Evolutionary conservation across 1,284 basidiomycete genomes (phyloP).

Genomic region (Cryptococcus amylolentus): DNA sequence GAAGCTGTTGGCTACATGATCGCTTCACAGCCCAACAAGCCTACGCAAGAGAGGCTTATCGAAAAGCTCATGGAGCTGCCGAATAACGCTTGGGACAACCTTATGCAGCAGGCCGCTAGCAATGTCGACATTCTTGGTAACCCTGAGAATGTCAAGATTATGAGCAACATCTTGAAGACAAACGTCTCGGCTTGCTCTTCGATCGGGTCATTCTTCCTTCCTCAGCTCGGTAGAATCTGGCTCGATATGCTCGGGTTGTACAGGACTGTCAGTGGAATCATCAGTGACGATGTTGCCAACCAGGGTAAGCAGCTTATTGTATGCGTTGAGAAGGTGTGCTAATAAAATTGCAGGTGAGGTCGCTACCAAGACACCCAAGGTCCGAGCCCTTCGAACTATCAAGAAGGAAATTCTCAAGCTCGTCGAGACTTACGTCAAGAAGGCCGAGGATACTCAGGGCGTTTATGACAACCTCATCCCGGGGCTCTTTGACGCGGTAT

Average conservation of each 20-base stretch:
- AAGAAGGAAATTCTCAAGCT: constrained; percentile 98
- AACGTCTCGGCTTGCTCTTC: constrained; percentile 98
- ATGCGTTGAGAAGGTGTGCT: not conserved
- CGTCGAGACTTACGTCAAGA: constrained; percentile 96
- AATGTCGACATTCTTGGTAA: constrained; percentile 90
- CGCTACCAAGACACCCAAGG: constrained; percentile 96
- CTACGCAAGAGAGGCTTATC: constrained; percentile 93
- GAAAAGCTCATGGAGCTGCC: constrained; percentile 95
- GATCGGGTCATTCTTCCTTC: constrained; percentile 94
- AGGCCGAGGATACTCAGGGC: constrained; percentile 90
- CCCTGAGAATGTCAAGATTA: constrained; percentile 92
- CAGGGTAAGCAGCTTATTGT: constrained; percentile 59
- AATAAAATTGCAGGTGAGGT: constrained; percentile 62
- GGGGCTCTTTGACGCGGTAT: constrained; percentile 90
- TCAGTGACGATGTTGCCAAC: constrained; percentile 84
- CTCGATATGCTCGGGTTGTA: constrained; percentile 98
- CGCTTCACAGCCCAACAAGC: constrained; percentile 95
- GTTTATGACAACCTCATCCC: constrained; percentile 93
- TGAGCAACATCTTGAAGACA: constrained; percentile 96
- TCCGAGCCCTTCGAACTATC: constrained; percentile 89
- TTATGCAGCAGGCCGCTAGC: constrained; percentile 93
- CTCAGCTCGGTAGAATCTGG: constrained; percentile 94
- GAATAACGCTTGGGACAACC: constrained; percentile 95
- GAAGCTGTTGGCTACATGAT: constrained; percentile 99
- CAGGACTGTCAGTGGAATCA: constrained; percentile 96